Percentiles rank a stretch among this genome's conserved stretches.
Evolutionary conservation across 768 basidiomycete genomes (phyloP).

Genomic region (Phaffia australis): DNA sequence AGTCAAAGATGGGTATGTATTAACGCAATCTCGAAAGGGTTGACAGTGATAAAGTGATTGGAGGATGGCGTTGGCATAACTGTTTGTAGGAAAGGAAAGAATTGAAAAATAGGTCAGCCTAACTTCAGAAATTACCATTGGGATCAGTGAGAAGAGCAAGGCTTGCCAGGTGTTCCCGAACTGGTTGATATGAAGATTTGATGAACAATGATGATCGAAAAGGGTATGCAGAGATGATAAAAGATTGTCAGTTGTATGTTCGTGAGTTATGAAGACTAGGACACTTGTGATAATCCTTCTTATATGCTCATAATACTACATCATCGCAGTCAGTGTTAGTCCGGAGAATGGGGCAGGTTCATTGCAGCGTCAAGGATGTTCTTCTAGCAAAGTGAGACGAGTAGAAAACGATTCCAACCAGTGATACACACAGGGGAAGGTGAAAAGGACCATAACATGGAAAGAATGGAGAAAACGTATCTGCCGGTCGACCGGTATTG

Average conservation of each 20-base stretch:
- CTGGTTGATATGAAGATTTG: conserved; percentile 40
- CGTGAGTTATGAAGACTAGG: too few species aligned
- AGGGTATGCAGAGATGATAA: too few species aligned
- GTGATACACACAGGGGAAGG: not conserved
- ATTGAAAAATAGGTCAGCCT: not conserved
- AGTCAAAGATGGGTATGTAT: conserved; percentile 42
- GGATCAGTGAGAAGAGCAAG: conserved; percentile 9
- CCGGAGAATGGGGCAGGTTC: not conserved
- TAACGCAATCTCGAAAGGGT: conserved; percentile 84
- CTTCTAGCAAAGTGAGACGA: not conserved
- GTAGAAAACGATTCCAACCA: not conserved
- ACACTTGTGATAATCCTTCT: too few species aligned
- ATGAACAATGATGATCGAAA: not conserved
- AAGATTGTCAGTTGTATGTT: too few species aligned
- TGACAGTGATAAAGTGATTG: conserved; percentile 92
- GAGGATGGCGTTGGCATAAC: conserved; percentile 97
- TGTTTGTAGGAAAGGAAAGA: conserved; percentile 34
- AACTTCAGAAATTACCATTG: not conserved
- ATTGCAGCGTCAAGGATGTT: not conserved
- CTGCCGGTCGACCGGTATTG: not conserved
- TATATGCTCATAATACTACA: not conserved
- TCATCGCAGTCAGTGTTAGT: not conserved
- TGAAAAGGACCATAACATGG: not conserved
- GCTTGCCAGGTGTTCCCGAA: conserved; percentile 91
- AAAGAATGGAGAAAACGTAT: not conserved